Conservation (phyloP, 2,329 filamentous ascomycete genomes). For the Cryphonectria naterciae region DNA sequence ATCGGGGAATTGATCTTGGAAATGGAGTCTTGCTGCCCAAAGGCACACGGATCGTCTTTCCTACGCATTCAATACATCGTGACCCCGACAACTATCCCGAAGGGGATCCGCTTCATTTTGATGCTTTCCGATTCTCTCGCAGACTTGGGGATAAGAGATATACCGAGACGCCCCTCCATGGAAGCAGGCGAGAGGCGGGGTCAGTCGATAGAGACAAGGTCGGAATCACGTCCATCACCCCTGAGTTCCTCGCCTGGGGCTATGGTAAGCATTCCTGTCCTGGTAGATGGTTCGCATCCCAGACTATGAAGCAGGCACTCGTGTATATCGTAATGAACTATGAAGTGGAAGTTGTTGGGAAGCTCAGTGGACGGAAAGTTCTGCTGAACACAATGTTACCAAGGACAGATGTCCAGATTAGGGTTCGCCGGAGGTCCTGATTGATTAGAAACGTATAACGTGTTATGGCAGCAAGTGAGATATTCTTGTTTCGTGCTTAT, state of each 20-base stretch:
- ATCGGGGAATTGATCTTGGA: not conserved
- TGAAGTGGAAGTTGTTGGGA: constrained; percentile 21
- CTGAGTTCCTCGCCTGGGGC: constrained; percentile 21
- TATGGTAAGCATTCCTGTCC: constrained; percentile 31
- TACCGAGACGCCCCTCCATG: too few relatives aligned
- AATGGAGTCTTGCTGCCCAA: not conserved
- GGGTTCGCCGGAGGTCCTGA: too few relatives aligned
- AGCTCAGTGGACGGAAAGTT: not conserved
- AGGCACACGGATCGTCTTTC: not conserved
- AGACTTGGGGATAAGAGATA: too few relatives aligned
- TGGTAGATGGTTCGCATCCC: constrained; percentile 27
- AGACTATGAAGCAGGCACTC: constrained; percentile 29
- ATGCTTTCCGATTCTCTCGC: constrained; percentile 11
- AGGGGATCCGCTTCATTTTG: not conserved
- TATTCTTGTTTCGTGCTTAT: too few relatives aligned
- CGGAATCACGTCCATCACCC: not conserved
- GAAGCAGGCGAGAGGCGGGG: too few relatives aligned
- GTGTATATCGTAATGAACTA: constrained; percentile 27
- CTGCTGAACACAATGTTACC: not conserved
- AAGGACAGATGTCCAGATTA: too few relatives aligned
- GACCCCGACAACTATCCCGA: not conserved
- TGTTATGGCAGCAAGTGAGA: too few relatives aligned
- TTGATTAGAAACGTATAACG: too few relatives aligned
- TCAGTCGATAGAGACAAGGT: too few relatives aligned
- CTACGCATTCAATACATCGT: constrained; percentile 2